These are phyloP conservation scores for Brachypodium distachyon DNA, from an alignment of 202 grass and related monocot genomes.

Conservation along the genomic window DNA sequence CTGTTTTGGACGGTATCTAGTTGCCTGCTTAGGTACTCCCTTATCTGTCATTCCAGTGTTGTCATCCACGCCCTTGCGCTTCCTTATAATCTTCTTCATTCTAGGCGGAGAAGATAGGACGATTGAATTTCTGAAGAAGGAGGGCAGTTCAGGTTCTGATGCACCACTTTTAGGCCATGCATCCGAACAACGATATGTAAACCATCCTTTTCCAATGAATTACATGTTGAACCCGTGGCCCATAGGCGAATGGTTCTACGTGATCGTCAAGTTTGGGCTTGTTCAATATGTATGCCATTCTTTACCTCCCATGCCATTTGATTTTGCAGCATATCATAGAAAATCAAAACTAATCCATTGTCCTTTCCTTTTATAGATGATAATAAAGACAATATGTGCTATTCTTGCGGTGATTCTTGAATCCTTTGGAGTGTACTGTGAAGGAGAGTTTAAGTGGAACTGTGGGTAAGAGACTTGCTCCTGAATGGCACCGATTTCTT, in stretches of 20 bases:
- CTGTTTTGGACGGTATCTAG: conserved; percentile 89
- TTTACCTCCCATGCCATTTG: conserved; percentile 2
- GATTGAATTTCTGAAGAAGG: conserved; percentile 69
- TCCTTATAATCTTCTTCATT: neutral
- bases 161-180: conserved; percentile 45
- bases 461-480: conserved; percentile 55
- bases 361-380: conserved; percentile 41
- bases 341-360: neutral
- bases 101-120: conserved; percentile 89
- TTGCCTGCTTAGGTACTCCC: conserved; percentile 77
- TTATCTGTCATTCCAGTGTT: neutral
- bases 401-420: conserved; percentile 83
- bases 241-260: conserved; percentile 72
- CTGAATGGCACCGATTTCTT: neutral
- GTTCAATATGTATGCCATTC: conserved; percentile 68
- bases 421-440: conserved; percentile 75
- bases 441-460: conserved; percentile 89
- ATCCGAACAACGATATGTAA: conserved; percentile 55
- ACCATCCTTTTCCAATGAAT: conserved; percentile 95
- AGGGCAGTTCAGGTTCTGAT: conserved; percentile 38
- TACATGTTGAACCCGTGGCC: conserved; percentile 80
- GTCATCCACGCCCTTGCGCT: neutral
- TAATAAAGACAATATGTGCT: conserved; percentile 83
- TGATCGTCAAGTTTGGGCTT: conserved; percentile 80
- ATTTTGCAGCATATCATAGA: neutral